Percentiles rank a stretch among this genome's conserved stretches.
phyloP scores from a whole-genome alignment of 371 early-diverging fungal genomes.

The Umbelopsis sp. region DNA sequence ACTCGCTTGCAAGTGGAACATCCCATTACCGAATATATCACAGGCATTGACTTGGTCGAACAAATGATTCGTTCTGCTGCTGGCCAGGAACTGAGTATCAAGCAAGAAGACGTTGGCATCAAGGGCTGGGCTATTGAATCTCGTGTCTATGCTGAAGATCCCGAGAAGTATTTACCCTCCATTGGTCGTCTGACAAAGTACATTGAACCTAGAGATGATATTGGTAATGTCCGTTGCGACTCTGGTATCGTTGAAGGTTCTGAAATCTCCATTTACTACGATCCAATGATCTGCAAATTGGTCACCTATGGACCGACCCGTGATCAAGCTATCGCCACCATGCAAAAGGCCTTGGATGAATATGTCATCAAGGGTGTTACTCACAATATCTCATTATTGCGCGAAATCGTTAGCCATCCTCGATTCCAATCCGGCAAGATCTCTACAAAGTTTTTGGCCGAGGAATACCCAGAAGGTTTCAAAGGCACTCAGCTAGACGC shows the following conservation, averaged over 20 bases:
- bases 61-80: conserved; percentile 86
- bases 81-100: conserved; percentile 58
- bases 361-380: conserved; percentile 95
- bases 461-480: conserved; percentile 93
- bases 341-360: conserved; percentile 85
- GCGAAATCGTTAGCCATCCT: conserved; percentile 82
- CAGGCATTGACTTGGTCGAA: conserved; percentile 92
- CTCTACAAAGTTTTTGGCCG: conserved; percentile 88
- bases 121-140: conserved; percentile 88
- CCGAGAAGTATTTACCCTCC: conserved; percentile 86
- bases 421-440: conserved; percentile 80
- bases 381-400: conserved; percentile 93
- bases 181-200: conserved; percentile 73
- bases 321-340: conserved; percentile 71
- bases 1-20: conserved; percentile 95
- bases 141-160: conserved; percentile 91
- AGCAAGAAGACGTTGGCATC: conserved; percentile 63
- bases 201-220: conserved; percentile 27
- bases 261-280: conserved; percentile 85
- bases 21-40: conserved; percentile 95
- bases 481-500: conserved; percentile 67
- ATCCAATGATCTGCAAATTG: conserved; percentile 89
- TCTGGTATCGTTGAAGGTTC: conserved; percentile 71
- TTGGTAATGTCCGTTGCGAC: conserved; percentile 38
- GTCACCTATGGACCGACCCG: conserved; percentile 85